Conservation (phyloP, 805 yeast species). For the Jamesozyma jinghongensis region DNA sequence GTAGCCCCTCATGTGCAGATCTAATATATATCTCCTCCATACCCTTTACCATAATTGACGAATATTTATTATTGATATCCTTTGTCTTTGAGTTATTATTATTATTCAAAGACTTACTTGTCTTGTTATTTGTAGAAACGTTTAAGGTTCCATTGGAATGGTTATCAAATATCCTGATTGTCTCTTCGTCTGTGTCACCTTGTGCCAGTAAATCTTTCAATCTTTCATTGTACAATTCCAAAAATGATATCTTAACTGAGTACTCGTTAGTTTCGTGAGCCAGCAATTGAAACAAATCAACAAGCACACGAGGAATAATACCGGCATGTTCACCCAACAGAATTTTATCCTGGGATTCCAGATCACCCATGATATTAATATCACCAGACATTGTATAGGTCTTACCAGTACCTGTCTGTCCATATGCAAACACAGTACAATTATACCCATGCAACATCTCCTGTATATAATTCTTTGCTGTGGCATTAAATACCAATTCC, state of each 20-base stretch:
- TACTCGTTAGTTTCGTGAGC: constrained; percentile 37
- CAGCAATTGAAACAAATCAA: constrained; percentile 45
- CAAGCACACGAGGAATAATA: constrained; percentile 51
- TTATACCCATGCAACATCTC: constrained; percentile 67
- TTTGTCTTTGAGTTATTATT: constrained; percentile 1
- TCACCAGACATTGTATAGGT: constrained; percentile 72
- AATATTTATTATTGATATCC: background rate
- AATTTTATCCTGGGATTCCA: constrained; percentile 19
- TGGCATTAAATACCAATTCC: constrained; percentile 50
- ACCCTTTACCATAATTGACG: constrained; percentile 42
- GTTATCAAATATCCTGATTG: constrained; percentile 45
- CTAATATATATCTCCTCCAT: constrained; percentile 46
- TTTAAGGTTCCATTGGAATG: no score
- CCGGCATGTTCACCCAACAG: constrained; percentile 43
- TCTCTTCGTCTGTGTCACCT: constrained; percentile 31
- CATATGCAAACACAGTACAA: constrained; percentile 76
- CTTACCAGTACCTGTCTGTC: constrained; percentile 84
- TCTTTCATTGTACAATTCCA: constrained; percentile 79
- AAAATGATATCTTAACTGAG: constrained; percentile 61
- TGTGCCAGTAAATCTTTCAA: constrained; percentile 50
- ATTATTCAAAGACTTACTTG: background rate
- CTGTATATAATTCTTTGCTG: constrained; percentile 47
- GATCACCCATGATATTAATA: constrained; percentile 35
- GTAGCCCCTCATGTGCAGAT: constrained; percentile 43
- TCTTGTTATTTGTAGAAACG: background rate